Evolutionary conservation across 2,329 filamentous ascomycete species (phyloP), one percentile per base, ranked within the genome.

Genomic region (Alternaria gaisen): DNA sequence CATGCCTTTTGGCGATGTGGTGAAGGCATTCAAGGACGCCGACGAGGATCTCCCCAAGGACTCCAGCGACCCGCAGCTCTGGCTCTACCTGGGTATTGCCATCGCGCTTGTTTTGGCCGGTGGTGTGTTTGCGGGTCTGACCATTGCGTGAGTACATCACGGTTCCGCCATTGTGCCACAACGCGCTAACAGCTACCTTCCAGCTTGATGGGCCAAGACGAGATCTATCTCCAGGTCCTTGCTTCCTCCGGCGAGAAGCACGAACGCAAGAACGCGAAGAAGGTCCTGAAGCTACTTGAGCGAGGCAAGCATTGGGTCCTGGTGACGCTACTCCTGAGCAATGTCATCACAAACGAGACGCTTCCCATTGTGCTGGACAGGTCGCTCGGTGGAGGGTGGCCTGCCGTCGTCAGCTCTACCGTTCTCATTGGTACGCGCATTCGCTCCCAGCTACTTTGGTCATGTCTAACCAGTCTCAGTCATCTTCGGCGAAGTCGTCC

Each of bases 231-330:
- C 16, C 95, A 97, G 80, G 95, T 99, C 66, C 91, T 99, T 66
- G 89, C 93, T 53, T 90, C 90, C 41, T 96, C 95, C 55, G 89
- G 91, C 46, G 90, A 92, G 79, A 93, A 91, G 56, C 84, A 89
- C n/a, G 94, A 98, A 80, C 90, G 90, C 73, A 92, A 89, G 75
- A 93, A 97, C 75, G 95, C 95, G 0, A 87, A 86, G 58, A 90
- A 88, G 66, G 95, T 99, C 11, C 85, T 95, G 69, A 85, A 88
- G 43, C 83, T 99, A 28, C 82, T 99, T 57, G 88, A 92, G 66
- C 91, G 87, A 71, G 95, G 95, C 72, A 99, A 99, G 79, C 95
- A 99, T 80, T 99, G 95, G 95, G 94, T 99, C 20, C 84, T 99
- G 58, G 95, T 99, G 55, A 98, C 95, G 3, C 83, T 99, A 26